Evolutionary conservation across 2,329 filamentous ascomycete genomes (phyloP), one percentile per base, ranked within the genome.

Genomic region (Alternaria gaisen): DNA sequence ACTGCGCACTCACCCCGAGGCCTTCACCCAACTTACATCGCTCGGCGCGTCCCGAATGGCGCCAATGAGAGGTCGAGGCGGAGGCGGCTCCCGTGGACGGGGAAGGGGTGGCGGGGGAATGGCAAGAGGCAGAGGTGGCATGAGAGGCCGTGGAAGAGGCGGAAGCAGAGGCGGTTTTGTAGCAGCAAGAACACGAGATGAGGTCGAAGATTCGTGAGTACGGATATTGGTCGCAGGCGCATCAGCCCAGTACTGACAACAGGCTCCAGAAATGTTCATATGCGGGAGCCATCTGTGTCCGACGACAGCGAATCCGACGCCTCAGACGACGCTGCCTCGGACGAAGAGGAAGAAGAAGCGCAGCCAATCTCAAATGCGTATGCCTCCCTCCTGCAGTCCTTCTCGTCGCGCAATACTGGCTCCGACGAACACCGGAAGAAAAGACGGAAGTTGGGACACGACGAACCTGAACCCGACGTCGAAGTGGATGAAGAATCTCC

Each of bases 311-410:
- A 63, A 14, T 63, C 66, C 40, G 71, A 73, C 16, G 58, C 58
- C 30, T 72, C 68, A 24, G 70, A 73, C 42, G 65, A 59, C 8
- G 64, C 61, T 9, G 63, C 57, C 42, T 63, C 72, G 20, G 76
- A 75, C 9, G 64, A 66, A 7, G 66, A 64, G 3, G 71, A 72
- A 6, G 65, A 67, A 11, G 64, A 70, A 48, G 69, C 67, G 14
- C 66, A 75, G 20, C 68, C 75, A 30, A 56, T 60, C 24, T 67
- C 73, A 5, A 78, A 77, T 58, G 83, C 86, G 10, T 90, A 89
- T 71, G 85, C 83, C 56, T 78, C 83, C 48, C 79, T 90, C 16
- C 77, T 90, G 16, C 83, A 87, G 63, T 81, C 87, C 2, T 81
- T 89, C 22, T 64, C 66, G 22, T 55, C 58, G 28, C 60, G 51